A percentile compares a stretch with the other conserved stretches of the same genome.
Conservation (phyloP, 768 basidiomycete genomes). For the Daedaleopsis sinensis region DNA sequence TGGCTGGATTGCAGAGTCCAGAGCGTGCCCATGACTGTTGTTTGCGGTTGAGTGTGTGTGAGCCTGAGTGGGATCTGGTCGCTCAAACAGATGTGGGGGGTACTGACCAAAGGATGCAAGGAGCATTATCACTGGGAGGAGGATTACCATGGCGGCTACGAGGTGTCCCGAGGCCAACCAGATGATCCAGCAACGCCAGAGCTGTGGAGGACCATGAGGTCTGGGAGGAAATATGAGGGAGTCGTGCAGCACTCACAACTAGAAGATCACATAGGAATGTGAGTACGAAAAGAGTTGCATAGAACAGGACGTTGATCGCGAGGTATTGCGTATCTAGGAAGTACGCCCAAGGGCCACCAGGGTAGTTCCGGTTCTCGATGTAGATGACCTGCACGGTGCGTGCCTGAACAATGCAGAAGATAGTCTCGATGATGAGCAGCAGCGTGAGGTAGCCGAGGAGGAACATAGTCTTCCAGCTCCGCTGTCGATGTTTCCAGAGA, state of each 20-base stretch:
- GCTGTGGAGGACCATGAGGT: neutral
- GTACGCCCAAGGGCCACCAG: slow-evolving; percentile 45
- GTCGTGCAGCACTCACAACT: slow-evolving; percentile 35
- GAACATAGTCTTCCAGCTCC: slow-evolving; percentile 32
- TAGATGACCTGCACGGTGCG: slow-evolving; percentile 36
- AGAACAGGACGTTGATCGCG: slow-evolving; percentile 46
- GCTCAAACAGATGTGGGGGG: neutral
- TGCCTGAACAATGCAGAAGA: slow-evolving; percentile 43
- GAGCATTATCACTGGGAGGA: slow-evolving; percentile 16
- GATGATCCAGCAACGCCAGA: slow-evolving; percentile 20
- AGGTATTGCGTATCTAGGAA: slow-evolving; percentile 45
- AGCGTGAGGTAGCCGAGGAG: slow-evolving; percentile 43
- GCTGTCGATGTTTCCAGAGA: slow-evolving; percentile 40
- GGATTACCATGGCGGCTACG: slow-evolving; percentile 7
- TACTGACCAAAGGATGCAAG: slow-evolving; percentile 19
- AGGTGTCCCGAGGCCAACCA: slow-evolving; percentile 16
- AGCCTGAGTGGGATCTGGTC: too few relatives aligned
- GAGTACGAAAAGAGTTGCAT: slow-evolving; percentile 44
- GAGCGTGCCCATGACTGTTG: slow-evolving; percentile 23
- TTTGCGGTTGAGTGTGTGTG: neutral
- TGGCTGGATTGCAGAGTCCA: slow-evolving; percentile 22
- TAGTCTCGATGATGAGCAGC: slow-evolving; percentile 41
- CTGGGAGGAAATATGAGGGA: neutral
- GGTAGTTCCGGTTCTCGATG: slow-evolving; percentile 29
- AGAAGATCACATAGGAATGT: slow-evolving; percentile 47